Base-by-base conservation (phyloP, 2,329 filamentous ascomycete species). In the Paecilomyces sp. region DNA sequence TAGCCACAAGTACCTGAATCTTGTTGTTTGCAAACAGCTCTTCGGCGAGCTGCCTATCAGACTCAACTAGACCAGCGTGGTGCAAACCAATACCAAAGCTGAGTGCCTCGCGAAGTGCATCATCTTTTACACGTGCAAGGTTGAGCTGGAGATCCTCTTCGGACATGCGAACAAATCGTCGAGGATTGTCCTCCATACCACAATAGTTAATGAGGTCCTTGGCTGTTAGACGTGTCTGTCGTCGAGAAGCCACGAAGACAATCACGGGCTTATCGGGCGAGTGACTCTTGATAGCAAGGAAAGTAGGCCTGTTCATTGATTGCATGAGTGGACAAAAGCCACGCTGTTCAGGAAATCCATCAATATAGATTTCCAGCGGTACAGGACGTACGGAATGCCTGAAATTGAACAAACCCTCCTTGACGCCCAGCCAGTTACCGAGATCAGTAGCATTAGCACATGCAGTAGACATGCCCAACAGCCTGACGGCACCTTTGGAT, bases 261-360 rank as follows among this genome's bases (percentile, higher is more conserved):
- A 99, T 99, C 8, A 97, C 94, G 0, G 94, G 94, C 75, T 99
- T 97, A 57, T 92, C 88, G 0, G 95, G 94, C 51, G 92, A 97
- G 75, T 99, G 95, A 11, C 88, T 91, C 75, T 99, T 97, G 74
- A 99, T 94, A 0, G 94, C 94, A 33, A 97, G 79, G 76, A 97
- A 99, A 0, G 94, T 97, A 1, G 94, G 94, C 6, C 94, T 85
- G 70, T 99, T 99, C 94, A 99, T 99, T 0, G 92, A 96, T 76
- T 97, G 93, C 94, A 99, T 99, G 65, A 99, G 77, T 0, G 94
- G 92, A 68, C 93, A 97, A 79, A 99, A 99, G 0, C 94, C 94
- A 61, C 93, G 85, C 66, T 94, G 89, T 70, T 97, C 91, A 0
- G 94, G 92, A 72, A 99, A 99, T 0, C 94, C 95, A 72, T 99